Evolutionary conservation across 345 rosid genomes (phyloP).

Genomic region (Sisymbrium irio): DNA sequence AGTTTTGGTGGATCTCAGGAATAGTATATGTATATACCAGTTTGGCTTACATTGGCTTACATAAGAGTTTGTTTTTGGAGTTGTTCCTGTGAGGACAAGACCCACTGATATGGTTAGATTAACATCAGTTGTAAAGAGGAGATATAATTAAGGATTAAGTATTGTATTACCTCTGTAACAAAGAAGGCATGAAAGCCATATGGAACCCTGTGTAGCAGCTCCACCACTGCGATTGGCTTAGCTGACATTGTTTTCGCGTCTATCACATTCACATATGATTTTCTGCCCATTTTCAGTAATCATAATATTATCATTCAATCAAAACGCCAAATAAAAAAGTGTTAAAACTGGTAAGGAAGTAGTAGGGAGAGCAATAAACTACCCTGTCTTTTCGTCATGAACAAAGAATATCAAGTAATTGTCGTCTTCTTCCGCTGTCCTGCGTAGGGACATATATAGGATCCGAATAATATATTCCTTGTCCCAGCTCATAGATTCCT

Average conservation of each 20-base stretch:
- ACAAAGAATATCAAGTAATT: slow-evolving; percentile 47
- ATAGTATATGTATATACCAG: neutral
- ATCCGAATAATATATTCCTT: slow-evolving; percentile 87
- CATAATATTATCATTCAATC: neutral
- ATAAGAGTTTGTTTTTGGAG: slow-evolving; percentile 55
- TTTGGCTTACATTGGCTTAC: slow-evolving; percentile 24
- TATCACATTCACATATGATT: slow-evolving; percentile 70
- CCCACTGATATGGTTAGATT: slow-evolving; percentile 10
- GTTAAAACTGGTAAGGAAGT: too few relatives aligned
- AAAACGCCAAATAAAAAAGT: too few relatives aligned
- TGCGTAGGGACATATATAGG: slow-evolving; percentile 80
- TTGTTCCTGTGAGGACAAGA: slow-evolving; percentile 61
- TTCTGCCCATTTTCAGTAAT: slow-evolving; percentile 44
- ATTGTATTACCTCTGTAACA: slow-evolving; percentile 62
- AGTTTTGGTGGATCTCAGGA: too few relatives aligned
- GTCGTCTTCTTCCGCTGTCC: slow-evolving; percentile 75
- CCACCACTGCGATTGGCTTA: slow-evolving; percentile 89
- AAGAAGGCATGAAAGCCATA: slow-evolving; percentile 91
- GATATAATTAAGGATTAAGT: slow-evolving; percentile 1
- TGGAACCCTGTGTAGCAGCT: slow-evolving; percentile 85
- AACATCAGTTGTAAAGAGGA: neutral
- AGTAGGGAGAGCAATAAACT: too few relatives aligned
- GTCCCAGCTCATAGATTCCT: slow-evolving; percentile 79
- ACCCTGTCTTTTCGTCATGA: too few relatives aligned
- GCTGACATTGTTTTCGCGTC: slow-evolving; percentile 92